Evolutionary conservation across 2,329 filamentous ascomycete genomes (phyloP).

Genomic region (Aspergillus persii): DNA sequence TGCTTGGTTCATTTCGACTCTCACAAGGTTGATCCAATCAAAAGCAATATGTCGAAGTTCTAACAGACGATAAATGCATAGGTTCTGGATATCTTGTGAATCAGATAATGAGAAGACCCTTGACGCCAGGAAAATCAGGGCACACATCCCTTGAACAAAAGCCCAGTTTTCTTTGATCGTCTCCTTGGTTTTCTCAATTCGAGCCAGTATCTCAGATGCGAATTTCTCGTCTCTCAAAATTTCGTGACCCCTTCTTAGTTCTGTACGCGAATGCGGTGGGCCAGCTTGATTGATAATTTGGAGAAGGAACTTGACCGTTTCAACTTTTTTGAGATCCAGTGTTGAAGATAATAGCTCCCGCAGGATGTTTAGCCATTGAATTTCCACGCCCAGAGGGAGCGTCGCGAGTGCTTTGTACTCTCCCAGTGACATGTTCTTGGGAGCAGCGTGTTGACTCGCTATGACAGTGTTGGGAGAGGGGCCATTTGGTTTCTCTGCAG

Average conservation of each 20-base stretch:
- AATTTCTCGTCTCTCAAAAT: constrained; percentile 26
- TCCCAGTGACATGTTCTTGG: constrained; percentile 47
- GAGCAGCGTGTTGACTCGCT: constrained; percentile 49
- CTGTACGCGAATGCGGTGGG: constrained; percentile 14
- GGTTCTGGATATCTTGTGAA: constrained; percentile 14
- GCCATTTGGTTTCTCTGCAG: constrained; percentile 24
- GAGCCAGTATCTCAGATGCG: constrained; percentile 28
- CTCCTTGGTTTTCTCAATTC: constrained; percentile 30
- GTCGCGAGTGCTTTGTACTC: constrained; percentile 56
- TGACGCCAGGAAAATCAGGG: constrained; percentile 42
- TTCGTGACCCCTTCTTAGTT: constrained; percentile 21
- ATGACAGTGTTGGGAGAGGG: constrained; percentile 52
- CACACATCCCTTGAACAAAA: constrained; percentile 41
- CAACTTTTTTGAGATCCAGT: constrained; percentile 52
- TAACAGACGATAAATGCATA: constrained; percentile 31
- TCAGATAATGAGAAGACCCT: constrained; percentile 44
- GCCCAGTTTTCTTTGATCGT: constrained; percentile 54
- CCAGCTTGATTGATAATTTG: constrained; percentile 54
- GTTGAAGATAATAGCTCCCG: constrained; percentile 48
- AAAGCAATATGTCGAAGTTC: constrained; percentile 34
- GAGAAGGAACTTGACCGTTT: constrained; percentile 48
- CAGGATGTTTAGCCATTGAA: constrained; percentile 59
- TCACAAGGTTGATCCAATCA: constrained; percentile 42
- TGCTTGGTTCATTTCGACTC: constrained; percentile 20
- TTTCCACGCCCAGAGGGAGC: constrained; percentile 47